Evolutionary conservation across 768 basidiomycete species (phyloP), one percentile per base, ranked within the genome.

Genomic region (Boletus fagicola): DNA sequence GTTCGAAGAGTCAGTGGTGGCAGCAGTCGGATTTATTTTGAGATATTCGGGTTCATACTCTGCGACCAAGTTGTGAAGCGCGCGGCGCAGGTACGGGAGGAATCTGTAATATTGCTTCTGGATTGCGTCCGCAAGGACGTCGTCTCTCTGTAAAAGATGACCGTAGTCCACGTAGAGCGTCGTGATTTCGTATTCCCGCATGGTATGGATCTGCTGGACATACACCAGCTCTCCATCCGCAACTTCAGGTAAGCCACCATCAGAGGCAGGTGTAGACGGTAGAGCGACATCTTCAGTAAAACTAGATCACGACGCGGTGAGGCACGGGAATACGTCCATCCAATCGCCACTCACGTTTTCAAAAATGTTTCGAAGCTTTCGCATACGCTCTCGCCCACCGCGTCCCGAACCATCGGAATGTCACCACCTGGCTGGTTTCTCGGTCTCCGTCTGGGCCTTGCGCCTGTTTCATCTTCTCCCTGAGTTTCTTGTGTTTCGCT

Each of bases 31-130:
- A 63, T 98, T 95, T 68, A 94, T 83, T 75, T 97, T 98, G 61
- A 98, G 84, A 63, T 98, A 99, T 65, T 92, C 90, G 8, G 95
- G 95, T 63, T 91, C 94, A 72, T 84, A 92, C 70, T 90, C 83
- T 35, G 92, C 83, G 51, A 99, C 90, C 42, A 98, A 82, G 66
- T 92, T 91, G 67, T 92, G 85, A 22, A 99, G 80, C 3, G 95
- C 94, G 60, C 94, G 90, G 48, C 92, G 87, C 39, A 98, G 82
- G 74, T 92, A 99, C 0, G 96, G 96, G 2, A 98, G 77, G 75
- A 98, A 98, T 66, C 97, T 87, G 70, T 98, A 98, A 70, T 99
- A 98, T 69, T 97, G 93, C 59, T 86, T 90, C 62, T 90, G 87
- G 57, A 99, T 92, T 2, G 96, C 96, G 62, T 91, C 85, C 0